phyloP scores from a whole-genome alignment of 176 grass and related monocot species.

The Elaeis guineensis region DNA sequence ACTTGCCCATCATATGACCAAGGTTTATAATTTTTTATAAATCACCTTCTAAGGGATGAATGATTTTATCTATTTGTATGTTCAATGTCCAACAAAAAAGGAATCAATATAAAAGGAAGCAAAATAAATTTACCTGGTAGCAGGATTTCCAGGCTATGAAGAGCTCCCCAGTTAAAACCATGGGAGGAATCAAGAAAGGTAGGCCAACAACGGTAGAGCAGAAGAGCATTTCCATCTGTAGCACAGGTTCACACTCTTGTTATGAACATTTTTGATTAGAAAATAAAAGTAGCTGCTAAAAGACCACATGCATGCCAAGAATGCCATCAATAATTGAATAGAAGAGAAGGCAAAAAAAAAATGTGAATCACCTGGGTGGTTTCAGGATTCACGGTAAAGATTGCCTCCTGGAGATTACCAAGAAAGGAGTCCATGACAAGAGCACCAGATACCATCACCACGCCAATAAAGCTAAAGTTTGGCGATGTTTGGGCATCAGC shows the following conservation, averaged over 20 bases:
- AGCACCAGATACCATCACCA: slow-evolving; percentile 69
- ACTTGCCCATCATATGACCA: too few species aligned
- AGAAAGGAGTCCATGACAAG: slow-evolving; percentile 89
- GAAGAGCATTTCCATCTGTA: slow-evolving; percentile 91
- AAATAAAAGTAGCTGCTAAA: too few species aligned
- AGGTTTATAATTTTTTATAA: too few species aligned
- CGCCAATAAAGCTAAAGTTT: slow-evolving; percentile 67
- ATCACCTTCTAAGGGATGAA: too few species aligned
- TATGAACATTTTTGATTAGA: too few species aligned
- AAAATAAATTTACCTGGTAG: slow-evolving; percentile 32
- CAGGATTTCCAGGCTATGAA: slow-evolving; percentile 69
- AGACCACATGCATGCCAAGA: too few species aligned
- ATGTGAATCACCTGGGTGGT: slow-evolving; percentile 55
- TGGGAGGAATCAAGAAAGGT: slow-evolving; percentile 62
- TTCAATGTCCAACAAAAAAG: too few species aligned
- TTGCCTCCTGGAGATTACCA: slow-evolving; percentile 82
- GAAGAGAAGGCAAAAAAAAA: background rate
- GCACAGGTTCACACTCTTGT: background rate
- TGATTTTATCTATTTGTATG: too few species aligned
- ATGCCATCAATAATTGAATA: background rate
- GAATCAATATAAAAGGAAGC: background rate
- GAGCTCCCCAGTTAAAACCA: slow-evolving; percentile 85
- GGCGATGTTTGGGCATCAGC: slow-evolving; percentile 79
- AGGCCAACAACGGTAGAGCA: slow-evolving; percentile 86
- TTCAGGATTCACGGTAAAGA: slow-evolving; percentile 75